Base-by-base conservation (phyloP, 2,329 filamentous ascomycete species). In the Trichoderma asperellum region DNA sequence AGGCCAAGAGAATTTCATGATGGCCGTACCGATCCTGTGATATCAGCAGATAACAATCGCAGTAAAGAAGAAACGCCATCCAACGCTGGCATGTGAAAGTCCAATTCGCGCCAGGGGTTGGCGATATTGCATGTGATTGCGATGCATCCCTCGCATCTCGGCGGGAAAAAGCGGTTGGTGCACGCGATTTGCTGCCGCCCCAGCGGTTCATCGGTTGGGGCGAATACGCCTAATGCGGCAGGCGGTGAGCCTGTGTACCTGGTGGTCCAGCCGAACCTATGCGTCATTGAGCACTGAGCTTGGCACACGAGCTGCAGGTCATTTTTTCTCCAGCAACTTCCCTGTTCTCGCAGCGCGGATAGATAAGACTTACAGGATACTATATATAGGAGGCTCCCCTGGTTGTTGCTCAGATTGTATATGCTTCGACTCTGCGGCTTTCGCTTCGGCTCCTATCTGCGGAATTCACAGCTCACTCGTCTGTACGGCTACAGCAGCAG, bases 401-500 rank as follows among this genome's bases (percentile, higher is more conserved):
- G 14, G 18, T 40, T 53, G 34, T 59, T 47, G 49, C 35, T 53
- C 47, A 29, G 47, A 56, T 52, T 66, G 70, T 71, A 77, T 77
- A 77, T 77, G 75, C 71, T 76, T 65, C 74, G 74, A 59, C 73
- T 71, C 34, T 63, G 73, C 47, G 60, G 10, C 72, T 71, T 60
- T 52, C 70, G 32, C 70, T n/a, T 70, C 52, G 59, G 58, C 55
- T 71, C 10, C 10, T 24, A 24, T 49, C 21, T 49, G 47, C 18
- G 47, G n/a, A 49, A 21, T 24, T 24, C 21, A 49, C 47, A 49
- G 21, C 47, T 49, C 11, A 5, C 16, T 55, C 43, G 14, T 8
- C n/a, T 72, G 58, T 66, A 71, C 70, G 72, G 53, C 56, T 70
- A 68, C 47, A 71, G 18, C 40, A 40, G 35, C 35, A 40, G 58